Evolutionary conservation across 148 eudicot species (phyloP).

Genomic region (Vaccinium macrocarpon): DNA sequence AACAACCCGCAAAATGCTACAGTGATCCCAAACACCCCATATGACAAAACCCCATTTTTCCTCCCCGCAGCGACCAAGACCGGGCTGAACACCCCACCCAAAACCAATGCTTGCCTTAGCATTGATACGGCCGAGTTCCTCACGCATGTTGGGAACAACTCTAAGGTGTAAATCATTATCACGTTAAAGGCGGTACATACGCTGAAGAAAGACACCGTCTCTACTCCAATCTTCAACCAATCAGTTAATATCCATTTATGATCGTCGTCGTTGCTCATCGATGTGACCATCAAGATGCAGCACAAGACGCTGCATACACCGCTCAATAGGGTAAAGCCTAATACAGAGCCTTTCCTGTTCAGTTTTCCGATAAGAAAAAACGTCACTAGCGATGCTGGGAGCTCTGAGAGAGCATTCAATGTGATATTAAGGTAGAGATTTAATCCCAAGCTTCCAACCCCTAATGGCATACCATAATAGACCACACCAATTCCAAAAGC

Average conservation of each 20-base stretch:
- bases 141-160: constrained; percentile 74
- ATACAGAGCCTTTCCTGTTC: constrained; percentile 30
- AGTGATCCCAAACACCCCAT: constrained; percentile 58
- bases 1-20: constrained; percentile 39
- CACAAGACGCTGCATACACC: constrained; percentile 46
- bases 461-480: constrained; percentile 70
- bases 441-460: constrained; percentile 47
- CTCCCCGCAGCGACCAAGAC: constrained; percentile 52
- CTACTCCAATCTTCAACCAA: constrained; percentile 36
- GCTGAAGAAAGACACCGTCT: constrained; percentile 44
- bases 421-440: constrained; percentile 51
- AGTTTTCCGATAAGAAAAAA: constrained; percentile 39
- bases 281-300: constrained; percentile 15
- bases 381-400: constrained; percentile 39
- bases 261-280: background rate
- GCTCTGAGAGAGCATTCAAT: constrained; percentile 57
- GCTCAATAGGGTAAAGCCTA: constrained; percentile 35
- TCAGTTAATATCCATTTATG: background rate
- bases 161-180: constrained; percentile 50
- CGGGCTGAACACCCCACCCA: constrained; percentile 57
- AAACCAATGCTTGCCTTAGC: constrained; percentile 57
- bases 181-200: constrained; percentile 48
- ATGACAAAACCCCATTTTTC: constrained; percentile 32
- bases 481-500: constrained; percentile 59
- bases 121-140: constrained; percentile 73